Conservation (phyloP, 1,284 basidiomycete species). For the Puccinia triticina region DNA sequence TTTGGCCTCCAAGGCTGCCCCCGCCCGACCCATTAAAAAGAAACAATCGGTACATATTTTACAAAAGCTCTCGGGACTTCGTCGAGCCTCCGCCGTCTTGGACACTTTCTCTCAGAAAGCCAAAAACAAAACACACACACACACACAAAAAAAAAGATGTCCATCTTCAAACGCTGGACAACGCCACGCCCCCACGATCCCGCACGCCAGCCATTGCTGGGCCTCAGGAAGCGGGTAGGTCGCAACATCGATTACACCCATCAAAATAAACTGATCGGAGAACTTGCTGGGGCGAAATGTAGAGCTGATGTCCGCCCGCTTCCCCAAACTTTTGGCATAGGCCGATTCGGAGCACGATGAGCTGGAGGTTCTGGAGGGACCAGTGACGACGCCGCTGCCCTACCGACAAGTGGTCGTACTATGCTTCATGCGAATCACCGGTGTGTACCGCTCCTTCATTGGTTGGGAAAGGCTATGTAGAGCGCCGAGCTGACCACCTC, state of each 20-base stretch:
- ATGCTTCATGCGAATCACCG: conserved; percentile 44
- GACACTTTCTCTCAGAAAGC: background rate
- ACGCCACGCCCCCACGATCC: background rate
- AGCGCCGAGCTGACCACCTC: background rate
- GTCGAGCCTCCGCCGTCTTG: no score
- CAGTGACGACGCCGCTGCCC: conserved; percentile 20
- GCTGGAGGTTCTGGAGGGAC: background rate
- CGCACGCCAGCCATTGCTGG: conserved; percentile 9
- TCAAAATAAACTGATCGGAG: no score
- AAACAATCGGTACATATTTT: no score
- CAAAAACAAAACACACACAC: no score
- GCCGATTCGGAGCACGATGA: background rate
- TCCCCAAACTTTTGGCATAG: background rate
- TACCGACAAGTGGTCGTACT: conserved; percentile 34
- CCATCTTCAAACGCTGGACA: background rate
- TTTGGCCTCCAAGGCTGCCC: no score
- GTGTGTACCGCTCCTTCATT: background rate
- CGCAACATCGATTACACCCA: background rate
- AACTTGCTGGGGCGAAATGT: no score
- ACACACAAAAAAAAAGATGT: background rate
- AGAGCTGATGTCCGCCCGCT: no score
- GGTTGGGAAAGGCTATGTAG: background rate
- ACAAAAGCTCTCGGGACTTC: no score
- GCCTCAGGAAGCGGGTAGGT: background rate
- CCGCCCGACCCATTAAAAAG: no score